Base-by-base conservation (phyloP, 306 rosid species). In the Vigna radiata region DNA sequence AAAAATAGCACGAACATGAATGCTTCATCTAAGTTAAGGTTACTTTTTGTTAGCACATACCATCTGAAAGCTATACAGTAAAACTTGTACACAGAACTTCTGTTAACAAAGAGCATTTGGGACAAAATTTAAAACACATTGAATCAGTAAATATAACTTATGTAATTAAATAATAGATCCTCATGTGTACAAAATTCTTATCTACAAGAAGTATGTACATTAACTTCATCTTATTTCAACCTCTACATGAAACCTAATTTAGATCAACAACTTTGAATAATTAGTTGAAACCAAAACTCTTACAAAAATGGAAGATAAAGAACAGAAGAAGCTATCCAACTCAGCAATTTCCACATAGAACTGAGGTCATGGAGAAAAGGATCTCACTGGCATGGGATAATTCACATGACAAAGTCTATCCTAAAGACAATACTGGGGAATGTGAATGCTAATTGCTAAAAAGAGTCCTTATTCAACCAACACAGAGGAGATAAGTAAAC, bases 1-100 rank as follows among this genome's bases (percentile, higher is more conserved):
- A 88, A 78, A 78, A 77, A 25, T 17, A 27, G 71, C 36, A 73
- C 33, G 15, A 70, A 64, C 15, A 27, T 73, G 72, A 63, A 59
- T 64, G 61, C 6, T 64, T 85, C 58, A 27, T 18, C 67, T 8
- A 74, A 63, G 66, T 52, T 43, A 68, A 61, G 29, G 9, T 12
- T 37, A 69, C 61, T 52, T 69, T 41, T 17, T 46, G n/a, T 21
- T 71, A 72, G 37, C 68, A 53, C 49, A 39, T 21, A n/a, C 43
- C 54, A 47, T 58, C 15, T 10, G 68, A 62, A 81, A 77, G 31
- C 25, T 36, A 72, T 84, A 68, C 69, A 29, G 67, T 17, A 55
- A 65, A 49, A 53, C 19, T 64, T 68, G 29, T 58, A 58, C 37
- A 53, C 21, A 13, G 65, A 50, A 50, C 77, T 62, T 49, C 64